Evolutionary conservation across 2,329 filamentous ascomycete genomes (phyloP), one percentile per base, ranked within the genome.

Genomic region (Epichloe festucae): DNA sequence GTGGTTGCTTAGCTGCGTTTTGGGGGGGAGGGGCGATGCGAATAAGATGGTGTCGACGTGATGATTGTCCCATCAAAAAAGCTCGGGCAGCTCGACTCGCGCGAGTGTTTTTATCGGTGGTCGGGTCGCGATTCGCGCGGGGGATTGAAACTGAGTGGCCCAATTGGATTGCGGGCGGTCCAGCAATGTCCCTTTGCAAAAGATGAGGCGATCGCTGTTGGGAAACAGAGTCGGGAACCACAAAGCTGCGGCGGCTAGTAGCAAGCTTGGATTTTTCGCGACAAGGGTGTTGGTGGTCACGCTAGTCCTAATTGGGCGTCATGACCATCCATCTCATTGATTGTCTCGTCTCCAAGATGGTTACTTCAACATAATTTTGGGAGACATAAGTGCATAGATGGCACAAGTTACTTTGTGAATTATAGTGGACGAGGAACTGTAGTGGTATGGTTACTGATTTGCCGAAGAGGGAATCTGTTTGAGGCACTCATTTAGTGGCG

Each of bases 281-380:
- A 46, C 46, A 38, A 46, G 50, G 52, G 43, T 46, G 23, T 14
- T 53, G 55, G 47, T 51, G 54, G 19, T 17, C 12, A 21, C 64
- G 62, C 66, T 68, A 68, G 53, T 50, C 66, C 66, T 27, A 50
- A 63, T 66, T 58, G 27, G 57, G 66, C 53, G 49, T 55, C 64
- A 66, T 64, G 64, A 61, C 63, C 41, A 44, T 52, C 53, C 54
- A 58, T 46, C 19, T 23, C 40, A 31, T 35, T 10, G 10, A 6
- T 41, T 42, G 35, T 41, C 23, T 10, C 3, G 15, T 7, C 21
- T 4, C 35, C n/a, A 39, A 8, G 7, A n/a, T 23, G 19, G 19
- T 8, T n/a, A 41, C 31, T 14, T 21, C 31, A n/a, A 21, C 8
- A 19, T 3, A 15, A 4, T 35, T 11, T 46, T 14, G 27, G 27